Evolutionary conservation across 495 filamentous ascomycete genomes (phyloP), one percentile per base, ranked within the genome.

Genomic region (Lepraria neglecta): DNA sequence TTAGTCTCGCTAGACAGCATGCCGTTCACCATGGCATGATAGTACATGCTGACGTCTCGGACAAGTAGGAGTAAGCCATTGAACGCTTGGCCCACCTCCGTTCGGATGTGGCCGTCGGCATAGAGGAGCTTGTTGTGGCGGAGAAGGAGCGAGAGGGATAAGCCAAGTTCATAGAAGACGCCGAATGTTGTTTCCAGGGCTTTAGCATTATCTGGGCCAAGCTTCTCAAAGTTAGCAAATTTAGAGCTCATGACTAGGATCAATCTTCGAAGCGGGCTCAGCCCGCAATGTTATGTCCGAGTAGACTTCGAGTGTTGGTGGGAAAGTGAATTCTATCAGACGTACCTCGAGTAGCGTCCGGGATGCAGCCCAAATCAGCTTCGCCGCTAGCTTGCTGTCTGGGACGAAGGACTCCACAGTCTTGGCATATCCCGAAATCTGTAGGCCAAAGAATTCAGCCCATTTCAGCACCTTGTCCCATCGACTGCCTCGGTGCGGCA

Each of bases 131-230:
- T 76, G 30, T 81, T 75, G n/a, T 83, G 78, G 65, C 81, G 80
- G 21, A 80, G 71, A 27, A 83, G 72, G 50, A 80, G 69, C 6
- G 77, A 74, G 28, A 86, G 72, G 0, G 80, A 75, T 40, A 83
- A 69, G 17, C 78, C 79, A 3, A 83, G 74, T 40, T 80, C 75
- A 50, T 83, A 81, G 40, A 83, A 79, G 17, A 77, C 73, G 24
- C 76, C 74, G 69, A 87, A 87, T 4, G 82, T 77, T 15, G 77
- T 79, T 31, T 82, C 74, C 6, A 87, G 74, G 3, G 80, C 73
- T 50, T 79, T 69, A 9, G 76, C 75, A 64, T 85, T 77, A 15
- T 77, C 72, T 38, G 78, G 76, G 30, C 84, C 83, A 58, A 83
- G 76, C 83, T 87, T 59, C 6, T 38, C 4, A 15, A 3, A 30